phyloP scores from a whole-genome alignment of 345 rosid species.

The Citrus reticulata region DNA sequence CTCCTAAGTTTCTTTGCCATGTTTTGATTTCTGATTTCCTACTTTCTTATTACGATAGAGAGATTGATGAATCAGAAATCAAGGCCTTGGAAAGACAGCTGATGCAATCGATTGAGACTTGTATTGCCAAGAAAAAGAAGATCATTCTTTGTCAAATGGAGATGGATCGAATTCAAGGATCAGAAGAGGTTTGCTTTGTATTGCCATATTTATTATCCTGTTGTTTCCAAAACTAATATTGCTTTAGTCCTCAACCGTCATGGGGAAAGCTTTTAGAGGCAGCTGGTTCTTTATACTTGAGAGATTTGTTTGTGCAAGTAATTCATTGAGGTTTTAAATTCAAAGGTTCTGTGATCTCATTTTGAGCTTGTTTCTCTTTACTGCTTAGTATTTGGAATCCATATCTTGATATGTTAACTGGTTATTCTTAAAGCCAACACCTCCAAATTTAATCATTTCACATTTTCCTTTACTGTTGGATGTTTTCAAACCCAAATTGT shows the following conservation, averaged over 20 bases:
- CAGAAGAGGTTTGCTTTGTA: slow-evolving; percentile 65
- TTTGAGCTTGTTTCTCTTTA: neutral
- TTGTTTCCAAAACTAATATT: neutral
- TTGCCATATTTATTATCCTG: slow-evolving; percentile 6
- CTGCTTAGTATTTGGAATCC: neutral
- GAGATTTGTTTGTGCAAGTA: neutral
- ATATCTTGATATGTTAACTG: neutral
- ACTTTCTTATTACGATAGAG: slow-evolving; percentile 39
- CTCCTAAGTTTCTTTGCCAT: neutral
- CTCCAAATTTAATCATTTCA: neutral
- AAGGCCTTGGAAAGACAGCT: slow-evolving; percentile 87
- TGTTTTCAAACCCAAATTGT: neutral
- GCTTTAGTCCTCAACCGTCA: neutral
- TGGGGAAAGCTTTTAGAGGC: neutral
- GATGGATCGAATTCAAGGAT: slow-evolving; percentile 84
- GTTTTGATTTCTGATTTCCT: neutral
- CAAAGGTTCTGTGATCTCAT: neutral
- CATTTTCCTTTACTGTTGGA: neutral
- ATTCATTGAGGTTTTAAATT: neutral
- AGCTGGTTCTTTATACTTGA: neutral
- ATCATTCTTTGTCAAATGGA: slow-evolving; percentile 82
- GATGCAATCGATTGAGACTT: slow-evolving; percentile 94
- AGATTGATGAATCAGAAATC: slow-evolving; percentile 88
- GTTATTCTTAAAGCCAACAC: neutral
- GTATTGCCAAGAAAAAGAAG: slow-evolving; percentile 85